Conservation (phyloP, 306 rosid genomes). For the Gastrolobium bilobum region DNA sequence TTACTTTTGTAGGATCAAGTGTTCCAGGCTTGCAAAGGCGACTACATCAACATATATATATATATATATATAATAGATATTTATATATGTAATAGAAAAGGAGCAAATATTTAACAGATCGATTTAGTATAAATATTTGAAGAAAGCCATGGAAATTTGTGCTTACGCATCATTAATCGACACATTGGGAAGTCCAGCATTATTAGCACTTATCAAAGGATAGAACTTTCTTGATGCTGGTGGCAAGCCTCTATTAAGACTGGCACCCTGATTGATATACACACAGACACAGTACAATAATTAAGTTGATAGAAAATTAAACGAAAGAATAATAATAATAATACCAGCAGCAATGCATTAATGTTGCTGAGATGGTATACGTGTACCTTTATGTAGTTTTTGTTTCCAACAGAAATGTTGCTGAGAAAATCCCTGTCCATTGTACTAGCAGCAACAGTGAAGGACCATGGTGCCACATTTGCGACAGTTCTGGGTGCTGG, state of each 20-base stretch:
- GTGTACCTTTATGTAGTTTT: slow-evolving; percentile 26
- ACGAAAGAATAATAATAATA: too few relatives aligned
- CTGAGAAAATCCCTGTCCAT: slow-evolving; percentile 55
- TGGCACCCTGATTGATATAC: slow-evolving; percentile 58
- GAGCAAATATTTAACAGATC: background rate
- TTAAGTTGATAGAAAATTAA: background rate
- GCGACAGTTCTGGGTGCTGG: slow-evolving; percentile 42
- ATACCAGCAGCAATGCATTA: too few relatives aligned
- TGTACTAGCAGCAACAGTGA: slow-evolving; percentile 73
- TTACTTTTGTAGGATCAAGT: slow-evolving; percentile 63
- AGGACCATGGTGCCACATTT: slow-evolving; percentile 67
- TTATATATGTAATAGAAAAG: background rate
- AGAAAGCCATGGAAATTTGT: background rate
- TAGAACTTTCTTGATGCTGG: slow-evolving; percentile 14
- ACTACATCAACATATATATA: slow-evolving; percentile 1
- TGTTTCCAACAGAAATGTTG: slow-evolving; percentile 53
- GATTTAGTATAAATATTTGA: background rate
- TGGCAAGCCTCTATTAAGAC: slow-evolving; percentile 54
- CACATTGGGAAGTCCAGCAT: slow-evolving; percentile 49
- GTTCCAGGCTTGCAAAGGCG: slow-evolving; percentile 47
- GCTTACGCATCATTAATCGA: slow-evolving; percentile 54
- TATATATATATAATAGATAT: too few relatives aligned
- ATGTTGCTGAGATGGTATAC: too few relatives aligned
- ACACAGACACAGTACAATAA: background rate
- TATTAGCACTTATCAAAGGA: slow-evolving; percentile 46